Percentiles rank a stretch among this genome's conserved stretches.
Conservation (phyloP, 1,284 basidiomycete genomes). For the Melampsora larici-populina region DNA sequence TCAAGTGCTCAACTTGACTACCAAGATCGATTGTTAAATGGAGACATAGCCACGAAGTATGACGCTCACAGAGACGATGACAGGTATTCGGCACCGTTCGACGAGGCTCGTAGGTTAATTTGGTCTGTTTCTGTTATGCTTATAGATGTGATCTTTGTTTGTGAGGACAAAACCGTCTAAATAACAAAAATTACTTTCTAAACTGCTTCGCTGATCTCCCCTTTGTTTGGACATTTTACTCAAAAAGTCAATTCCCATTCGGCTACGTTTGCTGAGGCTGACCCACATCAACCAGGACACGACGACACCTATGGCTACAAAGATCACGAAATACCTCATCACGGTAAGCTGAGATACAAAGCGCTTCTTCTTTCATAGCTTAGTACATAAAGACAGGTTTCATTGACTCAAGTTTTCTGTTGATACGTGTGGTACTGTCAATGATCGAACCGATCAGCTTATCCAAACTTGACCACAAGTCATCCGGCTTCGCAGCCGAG, state of each 20-base stretch:
- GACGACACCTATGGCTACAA: neutral
- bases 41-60: neutral
- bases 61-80: constrained; percentile 1
- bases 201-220: neutral
- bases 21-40: neutral
- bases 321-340: neutral
- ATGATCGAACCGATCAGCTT: neutral
- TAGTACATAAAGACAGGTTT: neutral
- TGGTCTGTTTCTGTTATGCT: neutral
- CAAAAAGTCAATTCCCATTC: constrained; percentile 3
- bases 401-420: neutral
- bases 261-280: neutral
- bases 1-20: too few relatives aligned
- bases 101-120: constrained; percentile 4
- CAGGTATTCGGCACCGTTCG: neutral
- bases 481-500: neutral
- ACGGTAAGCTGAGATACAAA: neutral
- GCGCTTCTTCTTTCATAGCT: neutral
- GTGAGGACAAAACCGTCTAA: neutral
- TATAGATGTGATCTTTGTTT: neutral
- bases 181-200: neutral
- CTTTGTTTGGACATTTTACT: neutral
- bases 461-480: neutral
- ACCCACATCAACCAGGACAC: neutral
- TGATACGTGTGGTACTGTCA: neutral